Evolutionary conservation across 2,329 filamentous ascomycete species (phyloP), one percentile per base, ranked within the genome.

Genomic region (Lizonia empirigonia): DNA sequence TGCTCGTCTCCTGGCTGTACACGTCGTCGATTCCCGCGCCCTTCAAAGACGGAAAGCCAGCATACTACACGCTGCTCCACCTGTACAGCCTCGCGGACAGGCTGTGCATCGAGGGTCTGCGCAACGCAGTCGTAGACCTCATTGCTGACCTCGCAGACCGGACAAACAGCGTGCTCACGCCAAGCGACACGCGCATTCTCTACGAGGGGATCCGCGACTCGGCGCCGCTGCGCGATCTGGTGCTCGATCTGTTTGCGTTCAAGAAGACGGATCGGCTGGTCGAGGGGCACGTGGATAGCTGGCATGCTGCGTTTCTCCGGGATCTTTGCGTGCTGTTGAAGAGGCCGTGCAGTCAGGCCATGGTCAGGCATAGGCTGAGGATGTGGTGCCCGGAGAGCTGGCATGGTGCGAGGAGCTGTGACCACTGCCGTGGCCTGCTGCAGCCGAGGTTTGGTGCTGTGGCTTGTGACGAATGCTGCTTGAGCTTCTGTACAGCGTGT

Each of bases 1-100:
- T 78, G 69, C 77, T 79, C 60, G 67, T 78, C n/a, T 69, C 75
- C 51, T 81, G 79, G 79, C 71, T 81, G 5, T 81, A 82, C 69
- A 78, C 76, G 6, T 72, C 73, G 24, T 59, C 62, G 22, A 73
- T 75, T 55, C 66, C 52, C 1, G 52, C 74, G 22, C 74, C 77
- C 48, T 78, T 77, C 65, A 73, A 76, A 54, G 71, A 75, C 23
- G 76, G 75, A 16, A 75, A 73, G 52, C 77, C 78, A 5, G 78
- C 78, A 22, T 81, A 80, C 68, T 80, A 80, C 67, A 71, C 77
- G 1, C 72, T 81, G 3, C 67, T 81, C 4, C 73, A 80, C 52
- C 64, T 79, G 7, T 80, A 78, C 63, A 67, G 69, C 5, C 70
- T 80, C 19, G 75, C 74, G 2, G 78, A 81, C 63, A 69, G 76